A percentile compares a stretch with the other conserved stretches of the same genome.
phyloP scores from a whole-genome alignment of 2,329 filamentous ascomycete species.

The Venturia effusa region DNA sequence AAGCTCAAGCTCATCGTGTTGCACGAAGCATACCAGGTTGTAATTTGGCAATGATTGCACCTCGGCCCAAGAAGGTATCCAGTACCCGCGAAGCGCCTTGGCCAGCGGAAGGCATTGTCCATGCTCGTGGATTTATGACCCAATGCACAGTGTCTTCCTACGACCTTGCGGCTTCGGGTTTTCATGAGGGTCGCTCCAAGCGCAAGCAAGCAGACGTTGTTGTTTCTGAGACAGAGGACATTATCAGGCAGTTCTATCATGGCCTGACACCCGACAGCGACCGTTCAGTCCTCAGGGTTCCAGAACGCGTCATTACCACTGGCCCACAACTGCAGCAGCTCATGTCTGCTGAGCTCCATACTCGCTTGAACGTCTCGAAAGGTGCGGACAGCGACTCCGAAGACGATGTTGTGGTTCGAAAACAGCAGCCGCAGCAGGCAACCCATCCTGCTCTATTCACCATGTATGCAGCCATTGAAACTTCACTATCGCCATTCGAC shows the following conservation, averaged over 20 bases:
- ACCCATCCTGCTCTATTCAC: constrained; percentile 48
- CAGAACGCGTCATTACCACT: not conserved
- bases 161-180: constrained; percentile 19
- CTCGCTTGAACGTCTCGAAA: not conserved
- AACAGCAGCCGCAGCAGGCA: constrained; percentile 28
- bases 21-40: not conserved
- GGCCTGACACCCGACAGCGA: not conserved
- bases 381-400: not conserved
- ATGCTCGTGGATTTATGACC: constrained; percentile 43
- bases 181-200: constrained; percentile 15
- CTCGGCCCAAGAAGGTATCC: not conserved
- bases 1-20: constrained; percentile 16
- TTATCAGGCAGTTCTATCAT: not conserved
- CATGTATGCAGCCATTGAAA: constrained; percentile 50
- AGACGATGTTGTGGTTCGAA: not conserved
- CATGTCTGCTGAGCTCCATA: not conserved
- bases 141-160: not conserved
- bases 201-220: constrained; percentile 3
- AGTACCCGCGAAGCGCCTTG: constrained; percentile 36
- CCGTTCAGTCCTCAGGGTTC: constrained; percentile 1
- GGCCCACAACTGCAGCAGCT: not conserved
- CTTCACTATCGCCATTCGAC: constrained; percentile 68
- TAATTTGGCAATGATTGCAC: not conserved
- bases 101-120: constrained; percentile 54
- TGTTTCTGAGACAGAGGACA: constrained; percentile 5